Evolutionary conservation across 2,329 filamentous ascomycete species (phyloP).

Genomic region (Zelopaecilomyces penicillatus): DNA sequence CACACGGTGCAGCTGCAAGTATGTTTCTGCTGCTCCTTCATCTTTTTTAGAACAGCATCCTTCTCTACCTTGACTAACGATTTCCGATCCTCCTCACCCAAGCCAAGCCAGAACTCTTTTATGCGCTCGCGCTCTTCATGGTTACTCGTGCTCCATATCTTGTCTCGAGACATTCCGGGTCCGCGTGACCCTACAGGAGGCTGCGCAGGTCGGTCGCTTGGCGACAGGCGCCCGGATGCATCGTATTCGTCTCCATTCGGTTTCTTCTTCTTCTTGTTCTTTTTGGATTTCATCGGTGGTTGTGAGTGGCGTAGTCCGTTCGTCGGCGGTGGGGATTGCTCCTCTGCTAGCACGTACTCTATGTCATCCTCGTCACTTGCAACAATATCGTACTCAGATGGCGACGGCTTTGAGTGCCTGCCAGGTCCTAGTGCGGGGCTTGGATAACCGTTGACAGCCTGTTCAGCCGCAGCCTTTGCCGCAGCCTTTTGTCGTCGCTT

Average conservation of each 20-base stretch:
- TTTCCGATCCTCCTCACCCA: constrained; percentile 90
- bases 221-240: background rate
- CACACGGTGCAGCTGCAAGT: constrained; percentile 98
- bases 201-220: background rate
- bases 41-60: constrained; percentile 94
- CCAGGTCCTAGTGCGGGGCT: constrained; percentile 24
- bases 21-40: constrained; percentile 99
- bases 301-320: constrained; percentile 21
- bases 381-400: constrained; percentile 41
- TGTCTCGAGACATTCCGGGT: constrained; percentile 58
- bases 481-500: constrained; percentile 85
- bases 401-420: constrained; percentile 14
- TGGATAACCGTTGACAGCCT: constrained; percentile 32
- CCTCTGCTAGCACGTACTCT: constrained; percentile 30
- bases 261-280: constrained; percentile 65
- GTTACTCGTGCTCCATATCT: constrained; percentile 96
- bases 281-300: constrained; percentile 39
- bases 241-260: constrained; percentile 28
- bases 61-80: constrained; percentile 97
- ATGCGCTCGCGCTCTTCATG: constrained; percentile 94
- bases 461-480: constrained; percentile 49
- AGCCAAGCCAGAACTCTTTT: constrained; percentile 93
- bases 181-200: constrained; percentile 24
- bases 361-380: constrained; percentile 48
- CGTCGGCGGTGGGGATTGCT: constrained; percentile 15